Base-by-base conservation (phyloP, 2,329 filamentous ascomycete species). In the Colletotrichum aenigma region DNA sequence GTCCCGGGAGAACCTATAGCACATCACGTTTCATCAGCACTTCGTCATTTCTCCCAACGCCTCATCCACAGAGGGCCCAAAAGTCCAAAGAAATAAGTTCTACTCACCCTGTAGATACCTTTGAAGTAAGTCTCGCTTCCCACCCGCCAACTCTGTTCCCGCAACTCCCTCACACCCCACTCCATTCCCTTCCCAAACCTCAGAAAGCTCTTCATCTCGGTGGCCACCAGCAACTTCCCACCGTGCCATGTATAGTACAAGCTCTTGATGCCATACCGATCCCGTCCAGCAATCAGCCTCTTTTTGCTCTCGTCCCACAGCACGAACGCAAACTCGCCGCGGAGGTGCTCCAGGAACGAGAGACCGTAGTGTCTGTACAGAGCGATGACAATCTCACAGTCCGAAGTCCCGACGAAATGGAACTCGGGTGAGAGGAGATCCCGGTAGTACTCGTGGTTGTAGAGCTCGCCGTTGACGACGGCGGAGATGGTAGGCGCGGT, bases 231-330 rank as follows among this genome's bases (percentile, higher is more conserved):
- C 55, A 58, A 58, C 55, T 15, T 58, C 5, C 13, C 55, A 2
- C 15, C 55, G 21, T 21, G n/a, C 55, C 21, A 21, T 21, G 55
- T 24, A 81, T 86, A 91, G 70, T 89, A 88, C 13, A 91, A 82
- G 2, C 89, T 89, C 79, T 91, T 91, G 78, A 91, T 88, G 6
- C 90, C 90, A 79, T 87, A 91, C 1, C 89, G 85, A 79, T 91
- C 90, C n/a, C 89, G 81, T 2, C 83, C 88, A 0, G 87, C 88
- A 36, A 91, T 80, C 32, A 90, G 82, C 0, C 84, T 72, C n/a
- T 34, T 26, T 18, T 21, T 16, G 70, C 85, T 79, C 4, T 80
- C 79, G 76, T 91, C 89, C 70, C 87, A 89, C 1, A 91, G 78
- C n/a, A 89, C 86, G 21, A 90, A 82, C 2, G 89, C 85, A 77